Conservation (phyloP, 2,329 filamentous ascomycete species). For the Exutisphaerella laricina region DNA sequence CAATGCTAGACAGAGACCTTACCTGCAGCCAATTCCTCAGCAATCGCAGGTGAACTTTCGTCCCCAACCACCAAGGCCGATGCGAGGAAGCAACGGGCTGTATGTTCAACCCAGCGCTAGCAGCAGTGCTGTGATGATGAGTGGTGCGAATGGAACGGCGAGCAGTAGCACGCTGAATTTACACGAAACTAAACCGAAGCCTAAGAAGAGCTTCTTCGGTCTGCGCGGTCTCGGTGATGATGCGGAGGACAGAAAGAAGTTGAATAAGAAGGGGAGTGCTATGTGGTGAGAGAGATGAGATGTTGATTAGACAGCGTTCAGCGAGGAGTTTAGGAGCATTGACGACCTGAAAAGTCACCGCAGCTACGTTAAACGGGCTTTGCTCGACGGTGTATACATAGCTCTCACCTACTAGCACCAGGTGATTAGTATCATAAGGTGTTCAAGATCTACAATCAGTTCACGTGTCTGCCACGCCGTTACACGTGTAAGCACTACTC, state of each 20-base stretch:
- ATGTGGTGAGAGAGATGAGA: conserved; percentile 35
- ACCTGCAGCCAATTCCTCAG: conserved; percentile 24
- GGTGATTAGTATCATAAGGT: too few relatives aligned
- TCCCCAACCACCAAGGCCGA: conserved; percentile 10
- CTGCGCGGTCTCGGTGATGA: conserved; percentile 32
- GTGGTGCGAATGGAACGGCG: conserved; percentile 26
- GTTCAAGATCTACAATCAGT: background rate
- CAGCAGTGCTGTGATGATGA: conserved; percentile 30
- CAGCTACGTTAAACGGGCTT: too few relatives aligned
- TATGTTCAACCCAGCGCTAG: conserved; percentile 30
- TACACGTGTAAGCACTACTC: background rate
- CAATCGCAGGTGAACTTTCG: conserved; percentile 13
- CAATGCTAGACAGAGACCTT: conserved; percentile 12
- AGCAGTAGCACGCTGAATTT: conserved; percentile 12
- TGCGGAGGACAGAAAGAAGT: conserved; percentile 23
- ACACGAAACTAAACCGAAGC: conserved; percentile 15
- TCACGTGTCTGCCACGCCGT: background rate
- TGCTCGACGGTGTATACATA: too few relatives aligned
- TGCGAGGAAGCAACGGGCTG: conserved; percentile 22
- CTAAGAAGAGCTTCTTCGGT: conserved; percentile 37
- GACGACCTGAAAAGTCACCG: too few relatives aligned
- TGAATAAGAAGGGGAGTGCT: conserved; percentile 42
- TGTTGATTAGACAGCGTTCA: background rate
- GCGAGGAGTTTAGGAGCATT: conserved; percentile 2
- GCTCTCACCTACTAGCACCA: too few relatives aligned